These are phyloP conservation scores for Plasmodium blacklocki DNA, from an alignment of 169 alveolate genomes.

Conservation along the genomic window DNA sequence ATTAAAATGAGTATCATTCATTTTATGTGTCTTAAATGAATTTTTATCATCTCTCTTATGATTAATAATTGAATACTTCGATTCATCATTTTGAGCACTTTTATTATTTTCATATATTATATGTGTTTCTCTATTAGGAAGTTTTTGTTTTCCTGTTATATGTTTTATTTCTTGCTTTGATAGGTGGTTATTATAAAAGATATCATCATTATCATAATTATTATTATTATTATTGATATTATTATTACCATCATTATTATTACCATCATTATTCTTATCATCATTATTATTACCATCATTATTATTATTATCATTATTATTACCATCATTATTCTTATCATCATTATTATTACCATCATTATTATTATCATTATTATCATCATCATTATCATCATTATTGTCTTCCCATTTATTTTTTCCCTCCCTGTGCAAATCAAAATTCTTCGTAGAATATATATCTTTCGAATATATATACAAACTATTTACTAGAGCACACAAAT, in stretches of 20 bases:
- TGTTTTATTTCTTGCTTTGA: too few relatives aligned
- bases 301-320: neutral
- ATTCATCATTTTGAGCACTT: too few relatives aligned
- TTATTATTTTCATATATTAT: too few relatives aligned
- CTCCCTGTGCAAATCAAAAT: neutral
- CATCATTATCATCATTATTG: neutral
- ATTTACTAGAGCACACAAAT: constrained; percentile 70
- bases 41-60: neutral
- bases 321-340: neutral
- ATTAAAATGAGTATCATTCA: constrained; percentile 4
- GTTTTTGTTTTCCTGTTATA: too few relatives aligned
- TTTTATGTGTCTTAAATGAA: neutral
- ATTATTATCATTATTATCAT: neutral
- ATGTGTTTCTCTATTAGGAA: too few relatives aligned
- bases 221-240: too few relatives aligned
- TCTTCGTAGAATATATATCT: constrained; percentile 14
- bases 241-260: too few relatives aligned
- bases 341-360: neutral
- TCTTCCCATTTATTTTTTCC: neutral
- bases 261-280: too few relatives aligned
- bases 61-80: neutral
- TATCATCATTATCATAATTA: too few relatives aligned
- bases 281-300: too few relatives aligned
- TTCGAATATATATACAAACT: constrained; percentile 66
- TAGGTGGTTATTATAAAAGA: too few relatives aligned